phyloP scores from a whole-genome alignment of 352 stramenopile genomes.

The Aphanomyces stellatus region DNA sequence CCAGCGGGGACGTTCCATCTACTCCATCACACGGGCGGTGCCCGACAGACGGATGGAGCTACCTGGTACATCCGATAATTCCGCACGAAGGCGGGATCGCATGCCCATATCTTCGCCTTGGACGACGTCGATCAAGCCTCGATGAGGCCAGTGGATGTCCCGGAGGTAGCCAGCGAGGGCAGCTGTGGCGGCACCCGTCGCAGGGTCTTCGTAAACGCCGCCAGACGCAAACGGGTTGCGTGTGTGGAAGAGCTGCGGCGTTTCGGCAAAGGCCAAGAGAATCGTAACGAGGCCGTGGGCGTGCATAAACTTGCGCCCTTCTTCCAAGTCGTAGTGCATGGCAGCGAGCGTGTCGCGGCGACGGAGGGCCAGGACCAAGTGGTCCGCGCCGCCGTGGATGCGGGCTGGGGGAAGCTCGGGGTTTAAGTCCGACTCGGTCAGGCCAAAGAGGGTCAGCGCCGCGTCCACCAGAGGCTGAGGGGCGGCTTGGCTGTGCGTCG shows the following conservation, averaged over 20 bases:
- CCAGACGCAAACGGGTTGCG: slow-evolving; percentile 7
- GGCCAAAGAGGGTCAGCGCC: neutral
- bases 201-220: slow-evolving; percentile 5
- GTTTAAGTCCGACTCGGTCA: neutral
- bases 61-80: too few relatives aligned
- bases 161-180: neutral
- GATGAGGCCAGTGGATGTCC: neutral
- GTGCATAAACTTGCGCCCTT: neutral
- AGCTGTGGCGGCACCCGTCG: neutral
- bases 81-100: too few relatives aligned
- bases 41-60: too few relatives aligned
- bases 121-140: neutral
- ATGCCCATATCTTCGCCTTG: slow-evolving; percentile 3
- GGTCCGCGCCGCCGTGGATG: neutral
- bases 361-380: neutral
- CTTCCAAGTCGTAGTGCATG: neutral
- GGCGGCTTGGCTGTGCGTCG: neutral
- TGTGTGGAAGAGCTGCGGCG: neutral
- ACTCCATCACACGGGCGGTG: too few relatives aligned
- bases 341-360: neutral
- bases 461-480: neutral
- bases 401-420: neutral
- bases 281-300: neutral
- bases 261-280: neutral
- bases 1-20: too few relatives aligned